Evolutionary conservation across 1,284 basidiomycete species (phyloP), one percentile per base, ranked within the genome.

Genomic region (Cryptococcus deneoformans): DNA sequence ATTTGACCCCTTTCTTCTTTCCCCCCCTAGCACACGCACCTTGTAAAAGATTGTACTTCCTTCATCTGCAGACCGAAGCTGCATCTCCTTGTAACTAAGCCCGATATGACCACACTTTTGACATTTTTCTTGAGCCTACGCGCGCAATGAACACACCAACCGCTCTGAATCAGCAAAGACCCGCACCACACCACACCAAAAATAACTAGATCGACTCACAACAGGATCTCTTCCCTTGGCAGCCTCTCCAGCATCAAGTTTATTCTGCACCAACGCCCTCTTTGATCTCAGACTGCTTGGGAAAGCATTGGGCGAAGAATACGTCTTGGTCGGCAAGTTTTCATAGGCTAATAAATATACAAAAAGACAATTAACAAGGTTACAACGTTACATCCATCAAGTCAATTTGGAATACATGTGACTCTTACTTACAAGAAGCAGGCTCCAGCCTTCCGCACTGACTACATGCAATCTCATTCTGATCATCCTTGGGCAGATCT

Each of bases 301-400:
- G 77, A 99, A 98, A 7, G 95, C 95, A 60, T 92, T 89, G 0
- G 92, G 88, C 62, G 93, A 89, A 1, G 93, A 96, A 43, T 85
- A 86, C 0, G 95, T 99, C 50, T 87, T 86, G 58, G 96, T 92
- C 63, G 89, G 85, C 38, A 89, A 87, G 72, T 93, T 89, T 71
- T 98, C 93, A 75, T 96, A 98, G 6, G 92, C 95, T 98, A 16
- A 11, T 16, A 20, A 20, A 20, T 20, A 20, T 20, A 20, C 2
- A 20, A 20, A 20, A 20, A 20, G 20, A 20, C 20, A 20, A 20
- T 20, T 20, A 42, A 42, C 43, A 7, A 44, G n/a, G n/a, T n/a
- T n/a, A n/a, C n/a, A n/a, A n/a, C n/a, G 20, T 20, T 20, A 20
- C 20, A 20, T 20, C 20, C 20, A 20, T 20, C 20, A 20, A 20